Evolutionary conservation across 2,329 filamentous ascomycete genomes (phyloP).

Genomic region (Didymella keratinophila): DNA sequence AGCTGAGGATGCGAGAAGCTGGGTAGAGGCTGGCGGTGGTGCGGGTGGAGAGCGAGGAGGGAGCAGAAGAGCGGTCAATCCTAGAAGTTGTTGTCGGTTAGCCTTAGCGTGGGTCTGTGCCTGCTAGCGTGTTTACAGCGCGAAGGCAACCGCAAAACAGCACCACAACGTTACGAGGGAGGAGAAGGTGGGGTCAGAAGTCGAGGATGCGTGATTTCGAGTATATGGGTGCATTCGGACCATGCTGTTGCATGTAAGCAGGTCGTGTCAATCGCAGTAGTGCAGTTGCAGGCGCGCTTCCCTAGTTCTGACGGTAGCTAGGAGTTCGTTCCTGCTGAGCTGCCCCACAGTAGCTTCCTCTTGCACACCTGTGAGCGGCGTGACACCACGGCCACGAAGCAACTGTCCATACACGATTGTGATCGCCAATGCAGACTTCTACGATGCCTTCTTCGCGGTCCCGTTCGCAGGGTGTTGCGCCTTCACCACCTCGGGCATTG

Average conservation of each 20-base stretch:
- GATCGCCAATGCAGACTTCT: not conserved
- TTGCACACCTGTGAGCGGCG: not conserved
- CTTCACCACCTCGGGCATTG: conserved; percentile 61
- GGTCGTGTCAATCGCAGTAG: not conserved
- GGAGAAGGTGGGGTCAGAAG: conserved; percentile 10
- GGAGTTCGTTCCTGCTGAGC: conserved; percentile 18
- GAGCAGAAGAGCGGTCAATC: conserved; percentile 42
- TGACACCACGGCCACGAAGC: not conserved
- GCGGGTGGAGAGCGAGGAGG: conserved; percentile 43
- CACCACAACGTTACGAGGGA: not conserved
- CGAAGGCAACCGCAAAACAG: conserved; percentile 29
- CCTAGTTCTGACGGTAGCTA: conserved; percentile 11
- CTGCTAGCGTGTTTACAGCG: conserved; percentile 28
- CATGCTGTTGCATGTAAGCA: not conserved
- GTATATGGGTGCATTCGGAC: not conserved
- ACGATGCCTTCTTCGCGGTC: conserved; percentile 43
- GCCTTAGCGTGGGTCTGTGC: conserved; percentile 21
- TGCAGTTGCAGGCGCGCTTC: not conserved
- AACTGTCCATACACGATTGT: too few relatives aligned
- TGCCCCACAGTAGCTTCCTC: conserved; percentile 15
- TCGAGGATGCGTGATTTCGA: not conserved
- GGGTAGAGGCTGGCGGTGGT: conserved; percentile 39
- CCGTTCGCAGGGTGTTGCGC: conserved; percentile 26
- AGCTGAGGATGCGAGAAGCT: conserved; percentile 45
- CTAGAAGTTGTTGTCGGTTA: conserved; percentile 32